Conservation (phyloP, 805 yeast genomes). For the Suhomyces pyralidae region DNA sequence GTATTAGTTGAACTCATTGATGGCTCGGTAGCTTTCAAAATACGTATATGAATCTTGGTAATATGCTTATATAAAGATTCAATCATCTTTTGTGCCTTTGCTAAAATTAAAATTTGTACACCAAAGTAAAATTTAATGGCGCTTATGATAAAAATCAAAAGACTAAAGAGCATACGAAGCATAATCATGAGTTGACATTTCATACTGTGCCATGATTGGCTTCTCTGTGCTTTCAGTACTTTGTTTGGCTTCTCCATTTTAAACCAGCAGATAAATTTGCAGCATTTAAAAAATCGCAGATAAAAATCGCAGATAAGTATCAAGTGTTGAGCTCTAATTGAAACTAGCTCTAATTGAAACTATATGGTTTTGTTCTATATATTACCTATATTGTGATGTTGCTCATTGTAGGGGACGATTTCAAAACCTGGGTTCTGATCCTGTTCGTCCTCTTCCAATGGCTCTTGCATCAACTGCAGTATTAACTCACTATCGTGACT, state of each 20-base stretch:
- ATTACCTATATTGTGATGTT: not conserved
- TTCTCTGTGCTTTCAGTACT: not conserved
- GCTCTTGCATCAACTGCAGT: not conserved
- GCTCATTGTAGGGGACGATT: not conserved
- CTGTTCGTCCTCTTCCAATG: not conserved
- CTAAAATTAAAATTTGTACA: not conserved
- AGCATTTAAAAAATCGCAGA: not conserved
- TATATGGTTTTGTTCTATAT: not conserved
- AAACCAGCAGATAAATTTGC: not conserved
- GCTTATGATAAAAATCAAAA: not conserved
- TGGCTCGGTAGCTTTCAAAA: not conserved
- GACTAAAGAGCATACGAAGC: not conserved
- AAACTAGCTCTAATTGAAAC: too few species aligned
- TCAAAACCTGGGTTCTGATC: constrained; percentile 2
- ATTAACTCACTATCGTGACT: not conserved
- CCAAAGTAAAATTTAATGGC: not conserved
- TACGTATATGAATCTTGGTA: not conserved
- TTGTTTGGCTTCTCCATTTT: not conserved
- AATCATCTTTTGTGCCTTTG: not conserved
- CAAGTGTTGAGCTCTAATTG: not conserved
- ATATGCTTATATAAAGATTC: not conserved
- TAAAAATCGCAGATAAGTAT: too few species aligned
- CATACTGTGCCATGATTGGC: not conserved
- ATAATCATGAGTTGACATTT: not conserved
- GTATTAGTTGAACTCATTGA: too few species aligned